phyloP scores from a whole-genome alignment of 306 rosid genomes.

The Trichosanthes truncata region DNA sequence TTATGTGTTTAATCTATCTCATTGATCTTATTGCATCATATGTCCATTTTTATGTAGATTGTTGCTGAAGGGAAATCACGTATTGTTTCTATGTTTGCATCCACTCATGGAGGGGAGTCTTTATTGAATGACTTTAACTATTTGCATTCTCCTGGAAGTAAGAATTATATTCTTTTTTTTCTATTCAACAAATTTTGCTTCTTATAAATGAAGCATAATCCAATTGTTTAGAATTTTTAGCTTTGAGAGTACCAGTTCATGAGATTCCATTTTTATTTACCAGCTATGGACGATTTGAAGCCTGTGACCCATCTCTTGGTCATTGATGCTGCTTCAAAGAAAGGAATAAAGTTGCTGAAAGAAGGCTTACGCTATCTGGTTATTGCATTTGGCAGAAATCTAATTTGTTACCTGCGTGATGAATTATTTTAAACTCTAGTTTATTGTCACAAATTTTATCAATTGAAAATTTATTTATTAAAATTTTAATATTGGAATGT shows the following conservation, averaged over 20 bases:
- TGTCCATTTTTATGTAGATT: conserved; percentile 39
- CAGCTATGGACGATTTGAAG: conserved; percentile 87
- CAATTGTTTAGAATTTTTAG: not conserved
- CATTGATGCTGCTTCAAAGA: conserved; percentile 52
- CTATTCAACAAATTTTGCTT: not conserved
- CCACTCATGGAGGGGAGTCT: conserved; percentile 49
- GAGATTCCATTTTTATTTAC: conserved; percentile 13
- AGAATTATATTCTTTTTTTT: conserved; percentile 18
- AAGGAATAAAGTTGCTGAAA: conserved; percentile 65
- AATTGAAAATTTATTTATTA: not conserved
- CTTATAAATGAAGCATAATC: not conserved
- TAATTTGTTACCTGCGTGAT: conserved; percentile 7
- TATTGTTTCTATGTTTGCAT: conserved; percentile 47
- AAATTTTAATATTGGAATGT: conserved; percentile 22
- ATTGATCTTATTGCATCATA: not conserved
- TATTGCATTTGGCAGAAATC: conserved; percentile 14
- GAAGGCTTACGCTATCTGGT: conserved; percentile 88
- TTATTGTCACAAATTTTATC: conserved; percentile 2
- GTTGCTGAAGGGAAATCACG: conserved; percentile 67
- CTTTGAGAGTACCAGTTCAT: not conserved
- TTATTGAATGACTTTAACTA: conserved; percentile 43
- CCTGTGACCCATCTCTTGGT: conserved; percentile 87
- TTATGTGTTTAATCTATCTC: not conserved
- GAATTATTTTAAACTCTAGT: not conserved
- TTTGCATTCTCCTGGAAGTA: conserved; percentile 85